Evolutionary conservation across 257 asterid species (phyloP).

Genomic region (Sherardia arvensis): DNA sequence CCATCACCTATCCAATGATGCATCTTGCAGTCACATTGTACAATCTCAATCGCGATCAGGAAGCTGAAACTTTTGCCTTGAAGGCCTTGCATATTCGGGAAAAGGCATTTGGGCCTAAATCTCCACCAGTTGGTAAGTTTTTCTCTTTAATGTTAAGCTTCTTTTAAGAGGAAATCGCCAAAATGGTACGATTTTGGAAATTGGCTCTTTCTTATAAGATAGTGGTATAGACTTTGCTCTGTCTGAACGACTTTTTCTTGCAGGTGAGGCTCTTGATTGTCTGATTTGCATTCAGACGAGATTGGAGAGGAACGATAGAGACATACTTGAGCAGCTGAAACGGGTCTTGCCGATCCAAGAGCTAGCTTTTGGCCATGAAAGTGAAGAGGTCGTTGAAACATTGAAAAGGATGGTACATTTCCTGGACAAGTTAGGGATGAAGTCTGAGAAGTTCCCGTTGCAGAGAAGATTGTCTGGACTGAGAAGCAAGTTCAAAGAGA

Average conservation of each 20-base stretch:
- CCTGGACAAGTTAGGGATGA: constrained; percentile 60
- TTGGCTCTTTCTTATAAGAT: not conserved
- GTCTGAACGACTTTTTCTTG: constrained; percentile 7
- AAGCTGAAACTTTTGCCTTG: constrained; percentile 69
- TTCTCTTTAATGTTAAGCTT: not conserved
- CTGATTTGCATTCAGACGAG: constrained; percentile 66
- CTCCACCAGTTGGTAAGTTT: constrained; percentile 81
- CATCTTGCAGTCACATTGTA: constrained; percentile 66
- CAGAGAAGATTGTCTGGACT: constrained; percentile 56
- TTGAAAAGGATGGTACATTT: constrained; percentile 59
- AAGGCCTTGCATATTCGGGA: constrained; percentile 64
- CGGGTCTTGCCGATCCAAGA: constrained; percentile 79
- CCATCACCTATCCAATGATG: constrained; percentile 78
- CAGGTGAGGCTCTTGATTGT: constrained; percentile 98
- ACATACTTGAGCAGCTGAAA: constrained; percentile 54
- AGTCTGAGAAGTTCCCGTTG: constrained; percentile 56
- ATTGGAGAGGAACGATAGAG: constrained; percentile 46
- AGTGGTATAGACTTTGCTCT: constrained; percentile 6
- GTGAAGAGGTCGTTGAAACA: constrained; percentile 68
- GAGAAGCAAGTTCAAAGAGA: constrained; percentile 43
- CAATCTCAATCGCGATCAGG: constrained; percentile 62
- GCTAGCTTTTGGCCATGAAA: constrained; percentile 56
- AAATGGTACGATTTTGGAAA: not conserved
- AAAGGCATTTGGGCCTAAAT: constrained; percentile 73
- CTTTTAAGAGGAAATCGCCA: too few relatives aligned